These are phyloP conservation scores for Hypsizygus marmoreus DNA, from an alignment of 768 basidiomycete species.

Conservation along the genomic window DNA sequence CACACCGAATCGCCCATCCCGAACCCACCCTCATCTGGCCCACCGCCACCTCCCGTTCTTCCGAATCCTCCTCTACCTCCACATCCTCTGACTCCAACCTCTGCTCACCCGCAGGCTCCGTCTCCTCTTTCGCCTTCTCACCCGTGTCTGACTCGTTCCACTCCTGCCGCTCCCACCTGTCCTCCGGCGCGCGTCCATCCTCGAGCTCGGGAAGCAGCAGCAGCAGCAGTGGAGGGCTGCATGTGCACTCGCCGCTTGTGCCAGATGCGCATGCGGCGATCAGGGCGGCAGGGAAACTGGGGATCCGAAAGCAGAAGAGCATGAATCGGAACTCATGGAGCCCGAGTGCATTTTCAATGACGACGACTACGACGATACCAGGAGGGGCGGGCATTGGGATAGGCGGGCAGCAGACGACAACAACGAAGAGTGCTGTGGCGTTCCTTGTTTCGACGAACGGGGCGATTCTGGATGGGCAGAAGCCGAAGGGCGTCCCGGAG, in stretches of 20 bases:
- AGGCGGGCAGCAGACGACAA: no score
- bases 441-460: slow-evolving; percentile 8
- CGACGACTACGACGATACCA: slow-evolving; percentile 1
- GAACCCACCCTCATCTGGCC: slow-evolving; percentile 23
- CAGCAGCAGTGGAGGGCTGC: slow-evolving; percentile 17
- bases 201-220: slow-evolving; percentile 22
- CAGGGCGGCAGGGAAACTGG: slow-evolving; percentile 53
- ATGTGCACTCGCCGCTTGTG: slow-evolving; percentile 8
- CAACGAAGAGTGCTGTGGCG: slow-evolving; percentile 5
- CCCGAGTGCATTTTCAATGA: slow-evolving; percentile 19
- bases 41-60: slow-evolving; percentile 21
- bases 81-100: slow-evolving; percentile 29
- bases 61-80: slow-evolving; percentile 24
- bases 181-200: slow-evolving; percentile 10
- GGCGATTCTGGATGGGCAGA: background rate
- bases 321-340: slow-evolving; percentile 56
- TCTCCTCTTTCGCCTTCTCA: slow-evolving; percentile 29
- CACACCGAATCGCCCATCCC: slow-evolving; percentile 15
- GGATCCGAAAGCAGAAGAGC: slow-evolving; percentile 46
- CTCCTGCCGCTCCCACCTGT: slow-evolving; percentile 8
- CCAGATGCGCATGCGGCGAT: slow-evolving; percentile 42
- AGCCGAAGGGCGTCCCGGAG: background rate
- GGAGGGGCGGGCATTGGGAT: background rate
- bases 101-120: slow-evolving; percentile 29
- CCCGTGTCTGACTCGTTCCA: slow-evolving; percentile 28